Conservation (phyloP, 1,139 yeast species). For the Taphrina sp. region DNA sequence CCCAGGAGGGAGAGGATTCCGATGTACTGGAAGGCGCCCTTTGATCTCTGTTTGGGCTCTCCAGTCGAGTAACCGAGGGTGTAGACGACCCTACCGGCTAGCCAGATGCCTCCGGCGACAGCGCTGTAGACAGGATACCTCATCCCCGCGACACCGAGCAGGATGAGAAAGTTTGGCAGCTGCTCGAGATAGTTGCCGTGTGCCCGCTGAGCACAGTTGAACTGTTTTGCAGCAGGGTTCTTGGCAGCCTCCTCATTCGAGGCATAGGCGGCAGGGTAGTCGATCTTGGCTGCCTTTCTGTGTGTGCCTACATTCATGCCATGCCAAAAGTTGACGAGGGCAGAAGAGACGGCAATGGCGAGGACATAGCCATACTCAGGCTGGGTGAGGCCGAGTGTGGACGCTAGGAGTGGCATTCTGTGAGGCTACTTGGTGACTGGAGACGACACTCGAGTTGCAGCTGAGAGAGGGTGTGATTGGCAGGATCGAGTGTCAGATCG, state of each 20-base stretch:
- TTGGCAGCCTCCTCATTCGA: slow-evolving; percentile 20
- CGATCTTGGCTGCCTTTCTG: slow-evolving; percentile 16
- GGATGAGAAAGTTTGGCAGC: slow-evolving; percentile 14
- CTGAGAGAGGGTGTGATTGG: too few relatives aligned
- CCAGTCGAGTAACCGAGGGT: slow-evolving; percentile 30
- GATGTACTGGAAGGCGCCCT: slow-evolving; percentile 20
- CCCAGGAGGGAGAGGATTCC: slow-evolving; percentile 23
- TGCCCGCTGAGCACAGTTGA: slow-evolving; percentile 32
- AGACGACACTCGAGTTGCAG: too few relatives aligned
- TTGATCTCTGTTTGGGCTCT: slow-evolving; percentile 18
- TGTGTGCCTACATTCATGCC: slow-evolving; percentile 11
- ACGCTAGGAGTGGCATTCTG: slow-evolving; percentile 29
- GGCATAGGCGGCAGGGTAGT: slow-evolving; percentile 25
- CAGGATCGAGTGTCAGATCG: too few relatives aligned
- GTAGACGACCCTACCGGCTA: slow-evolving; percentile 28
- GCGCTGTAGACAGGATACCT: slow-evolving; percentile 16
- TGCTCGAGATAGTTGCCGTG: slow-evolving; percentile 30
- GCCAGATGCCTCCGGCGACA: slow-evolving; percentile 13
- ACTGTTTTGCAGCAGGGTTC: slow-evolving; percentile 2
- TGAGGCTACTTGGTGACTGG: too few relatives aligned
- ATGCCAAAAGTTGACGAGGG: slow-evolving; percentile 31
- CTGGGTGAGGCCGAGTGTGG: slow-evolving; percentile 25
- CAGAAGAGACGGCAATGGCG: slow-evolving; percentile 19
- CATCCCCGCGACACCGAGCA: slow-evolving; percentile 15
- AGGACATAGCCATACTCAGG: slow-evolving; percentile 32